phyloP scores from a whole-genome alignment of 2,329 filamentous ascomycete genomes.

The Calycina marina region DNA sequence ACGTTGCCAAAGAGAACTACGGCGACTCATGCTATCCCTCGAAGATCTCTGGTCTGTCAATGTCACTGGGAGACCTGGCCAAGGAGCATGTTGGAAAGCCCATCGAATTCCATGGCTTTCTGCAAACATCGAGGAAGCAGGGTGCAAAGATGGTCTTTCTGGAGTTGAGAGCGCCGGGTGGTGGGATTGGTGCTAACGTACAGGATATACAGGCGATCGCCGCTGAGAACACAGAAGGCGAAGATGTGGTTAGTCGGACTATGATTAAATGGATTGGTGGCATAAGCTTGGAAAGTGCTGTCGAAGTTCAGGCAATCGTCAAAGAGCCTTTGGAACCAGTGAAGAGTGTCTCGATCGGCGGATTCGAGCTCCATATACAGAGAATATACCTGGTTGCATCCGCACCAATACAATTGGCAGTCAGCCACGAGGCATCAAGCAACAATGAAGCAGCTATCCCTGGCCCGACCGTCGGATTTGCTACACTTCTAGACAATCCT shows the following conservation, averaged over 20 bases:
- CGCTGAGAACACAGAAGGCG: conserved; percentile 47
- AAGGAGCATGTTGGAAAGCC: conserved; percentile 53
- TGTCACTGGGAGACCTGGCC: conserved; percentile 47
- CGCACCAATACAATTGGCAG: conserved; percentile 40
- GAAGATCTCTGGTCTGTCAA: conserved; percentile 36
- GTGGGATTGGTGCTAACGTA: conserved; percentile 24
- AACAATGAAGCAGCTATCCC: conserved; percentile 34
- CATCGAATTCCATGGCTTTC: conserved; percentile 63
- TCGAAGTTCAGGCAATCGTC: conserved; percentile 67
- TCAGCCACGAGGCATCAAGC: conserved; percentile 41
- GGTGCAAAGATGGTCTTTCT: conserved; percentile 85
- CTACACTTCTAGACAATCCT: conserved; percentile 64
- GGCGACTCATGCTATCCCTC: conserved; percentile 50
- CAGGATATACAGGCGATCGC: conserved; percentile 75
- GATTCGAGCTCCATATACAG: conserved; percentile 75
- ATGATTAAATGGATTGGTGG: conserved; percentile 88
- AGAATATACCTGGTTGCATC: conserved; percentile 68
- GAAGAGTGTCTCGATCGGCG: conserved; percentile 69
- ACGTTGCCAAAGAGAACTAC: conserved; percentile 64
- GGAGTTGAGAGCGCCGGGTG: conserved; percentile 60
- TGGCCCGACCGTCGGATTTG: conserved; percentile 45
- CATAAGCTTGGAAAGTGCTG: conserved; percentile 66
- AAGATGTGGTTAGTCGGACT: conserved; percentile 52
- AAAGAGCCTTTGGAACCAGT: conserved; percentile 75
- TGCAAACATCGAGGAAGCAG: conserved; percentile 80